Evolutionary conservation across 495 filamentous ascomycete species (phyloP).

Genomic region (Daldinia vernicosa): DNA sequence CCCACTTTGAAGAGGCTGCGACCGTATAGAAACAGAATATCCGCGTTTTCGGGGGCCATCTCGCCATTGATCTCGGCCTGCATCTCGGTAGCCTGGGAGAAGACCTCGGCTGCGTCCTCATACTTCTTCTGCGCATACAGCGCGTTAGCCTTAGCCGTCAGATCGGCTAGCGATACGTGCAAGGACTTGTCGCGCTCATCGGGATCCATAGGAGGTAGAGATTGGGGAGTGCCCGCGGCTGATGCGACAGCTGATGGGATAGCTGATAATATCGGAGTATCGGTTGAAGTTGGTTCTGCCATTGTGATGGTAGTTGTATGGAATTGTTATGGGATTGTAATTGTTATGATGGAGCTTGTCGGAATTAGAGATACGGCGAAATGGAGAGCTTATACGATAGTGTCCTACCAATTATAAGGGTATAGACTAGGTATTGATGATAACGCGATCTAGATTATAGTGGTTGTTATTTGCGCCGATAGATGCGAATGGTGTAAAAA

Average conservation of each 20-base stretch:
- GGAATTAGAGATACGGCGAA: background rate
- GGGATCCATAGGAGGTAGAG: slow-evolving; percentile 47
- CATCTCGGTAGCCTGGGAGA: slow-evolving; percentile 85
- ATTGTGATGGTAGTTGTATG: slow-evolving; percentile 29
- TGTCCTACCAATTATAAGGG: background rate
- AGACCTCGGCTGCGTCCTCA: slow-evolving; percentile 82
- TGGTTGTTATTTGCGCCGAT: slow-evolving; percentile 2
- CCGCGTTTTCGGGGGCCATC: slow-evolving; percentile 86
- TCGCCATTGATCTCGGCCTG: slow-evolving; percentile 94
- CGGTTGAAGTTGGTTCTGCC: slow-evolving; percentile 43
- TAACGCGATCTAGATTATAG: background rate
- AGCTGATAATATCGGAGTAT: slow-evolving; percentile 39
- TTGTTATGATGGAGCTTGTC: slow-evolving; percentile 5
- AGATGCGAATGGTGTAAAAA: slow-evolving; percentile 12
- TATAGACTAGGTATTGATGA: background rate
- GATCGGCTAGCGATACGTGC: slow-evolving; percentile 66
- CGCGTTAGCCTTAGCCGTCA: slow-evolving; percentile 63
- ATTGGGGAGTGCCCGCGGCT: slow-evolving; percentile 42
- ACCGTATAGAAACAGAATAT: slow-evolving; percentile 92
- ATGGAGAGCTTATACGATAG: background rate
- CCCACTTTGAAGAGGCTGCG: slow-evolving; percentile 92
- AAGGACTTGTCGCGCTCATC: slow-evolving; percentile 56
- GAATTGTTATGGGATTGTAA: slow-evolving; percentile 2
- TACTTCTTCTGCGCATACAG: slow-evolving; percentile 86
- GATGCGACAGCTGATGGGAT: slow-evolving; percentile 42